Base-by-base conservation (phyloP, 305 asterid species). In the Salvia sclarea region DNA sequence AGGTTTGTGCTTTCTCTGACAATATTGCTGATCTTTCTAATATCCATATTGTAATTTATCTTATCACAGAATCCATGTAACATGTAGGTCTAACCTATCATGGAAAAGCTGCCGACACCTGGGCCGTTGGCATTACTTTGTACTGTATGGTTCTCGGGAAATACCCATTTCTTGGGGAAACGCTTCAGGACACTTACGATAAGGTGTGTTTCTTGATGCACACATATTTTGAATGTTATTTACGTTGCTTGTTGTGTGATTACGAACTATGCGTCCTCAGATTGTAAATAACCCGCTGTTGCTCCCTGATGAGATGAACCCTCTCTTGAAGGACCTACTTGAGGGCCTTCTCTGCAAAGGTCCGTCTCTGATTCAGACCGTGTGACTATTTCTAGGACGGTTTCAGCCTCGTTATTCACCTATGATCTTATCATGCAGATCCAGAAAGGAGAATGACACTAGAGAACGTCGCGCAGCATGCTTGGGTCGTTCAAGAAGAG, bases 271-370 rank as follows among this genome's bases (percentile, higher is more conserved):
- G 65, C 60, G 50, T 37, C 14, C 61, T 31, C 86, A 84, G 94
- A 89, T 89, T 65, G 86, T 85, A 63, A 78, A 86, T 60, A 69
- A 79, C 68, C 75, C 84, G 3, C 10, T 87, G 80, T 11, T 30
- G 64, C 81, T 85, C 59, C 95, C 96, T 38, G 86, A 83, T 61
- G 82, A 74, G 63, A 79, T 86, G 89, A 81, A 81, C 76, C 93
- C 93, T 62, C 80, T 82, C 56, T 81, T 90, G 72, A 90, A 78
- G 74, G 66, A 86, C 78, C 77, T 90, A 49, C 84, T 87, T 7
- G 89, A 87, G 70, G 93, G 95, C 65, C 91, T 90, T 82, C 96
- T 90, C 40, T 84, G 87, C 89, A 90, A 88, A 90, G 96, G 96
- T 88, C 28, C 14, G 82, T 61, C 75, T 62, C 61, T 57, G 4